Conservation (phyloP, 805 yeast genomes). For the Candida dajiaensis region DNA sequence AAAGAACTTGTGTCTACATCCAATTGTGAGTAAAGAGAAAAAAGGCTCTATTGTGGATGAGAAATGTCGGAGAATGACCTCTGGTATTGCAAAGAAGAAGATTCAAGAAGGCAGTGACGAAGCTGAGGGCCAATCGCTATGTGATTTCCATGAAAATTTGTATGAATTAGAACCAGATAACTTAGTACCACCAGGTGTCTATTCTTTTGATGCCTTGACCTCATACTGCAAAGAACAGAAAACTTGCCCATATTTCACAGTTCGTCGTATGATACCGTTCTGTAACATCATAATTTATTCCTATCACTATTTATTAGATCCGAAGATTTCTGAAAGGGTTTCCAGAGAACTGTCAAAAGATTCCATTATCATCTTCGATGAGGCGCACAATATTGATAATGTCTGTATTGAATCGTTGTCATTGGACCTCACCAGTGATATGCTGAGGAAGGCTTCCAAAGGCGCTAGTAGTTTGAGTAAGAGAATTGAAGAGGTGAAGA, state of each 20-base stretch:
- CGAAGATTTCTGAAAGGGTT: slow-evolving; percentile 94
- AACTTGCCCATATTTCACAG: slow-evolving; percentile 95
- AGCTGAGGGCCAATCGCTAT: slow-evolving; percentile 51
- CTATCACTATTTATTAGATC: slow-evolving; percentile 92
- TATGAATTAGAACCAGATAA: slow-evolving; percentile 84
- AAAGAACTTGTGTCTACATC: slow-evolving; percentile 90
- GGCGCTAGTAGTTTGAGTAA: slow-evolving; percentile 79
- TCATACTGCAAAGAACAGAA: slow-evolving; percentile 72
- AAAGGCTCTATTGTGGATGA: slow-evolving; percentile 95
- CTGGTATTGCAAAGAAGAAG: slow-evolving; percentile 74
- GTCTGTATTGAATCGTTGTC: slow-evolving; percentile 96
- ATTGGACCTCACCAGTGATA: slow-evolving; percentile 86
- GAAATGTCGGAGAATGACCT: slow-evolving; percentile 89
- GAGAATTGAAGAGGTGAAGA: slow-evolving; percentile 80
- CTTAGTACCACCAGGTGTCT: slow-evolving; percentile 87
- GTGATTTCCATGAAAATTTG: slow-evolving; percentile 88
- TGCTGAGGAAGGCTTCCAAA: slow-evolving; percentile 75
- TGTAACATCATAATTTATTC: slow-evolving; percentile 95
- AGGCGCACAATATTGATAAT: slow-evolving; percentile 97
- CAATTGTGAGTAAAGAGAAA: slow-evolving; percentile 78
- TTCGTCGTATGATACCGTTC: slow-evolving; percentile 93
- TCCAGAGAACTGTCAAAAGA: slow-evolving; percentile 89
- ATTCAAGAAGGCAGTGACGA: slow-evolving; percentile 41
- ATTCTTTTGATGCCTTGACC: slow-evolving; percentile 80
- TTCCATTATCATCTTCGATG: slow-evolving; percentile 92